Base-by-base conservation (phyloP, 441 rosid genomes). In the Melastoma candidum region DNA sequence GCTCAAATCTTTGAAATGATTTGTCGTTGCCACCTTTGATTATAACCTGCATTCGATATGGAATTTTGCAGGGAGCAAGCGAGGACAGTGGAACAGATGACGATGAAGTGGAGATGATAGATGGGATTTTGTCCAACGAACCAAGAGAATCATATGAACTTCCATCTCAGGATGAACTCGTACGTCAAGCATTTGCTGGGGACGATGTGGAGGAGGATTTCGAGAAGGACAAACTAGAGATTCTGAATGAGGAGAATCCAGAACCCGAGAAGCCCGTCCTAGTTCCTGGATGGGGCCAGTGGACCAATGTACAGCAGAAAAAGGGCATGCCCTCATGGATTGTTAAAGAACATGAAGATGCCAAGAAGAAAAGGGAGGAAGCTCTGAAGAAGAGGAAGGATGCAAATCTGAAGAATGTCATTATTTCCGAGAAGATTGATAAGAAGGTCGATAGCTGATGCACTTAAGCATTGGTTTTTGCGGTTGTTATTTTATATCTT, bases 241-340 rank as follows among this genome's bases (percentile, higher is more conserved):
- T 82, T 56, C 63, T 92, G 68, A 82, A 81, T 27, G 72, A 70
- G 67, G 97, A 85, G 70, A 77, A 74, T 49, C 97, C 95, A 27
- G 82, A 85, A 67, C 87, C 87, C 8, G 95, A 92, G 63, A 84
- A 85, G 59, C 97, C 89, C 1, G 71, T 75, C 71, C 46, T 74
- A 60, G 70, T 85, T 53, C 95, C 95, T 43, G 97, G 95, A 56
- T 85, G 97, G 97, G 97, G 97, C 49, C 87, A 92, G 57, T 92
- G 97, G 97, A 81, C 89, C n/a, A 27, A 73, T 47, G 36, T 79
- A 60, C 94, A 88, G 69, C 66, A 64, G 43, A 92, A 78, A 78
- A 88, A 76, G 68, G 98, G 95, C 39, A 48, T 78, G 58, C 95
- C 95, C 59, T 69, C 81, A 25, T 85, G 95, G 94, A 88, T 85